These are phyloP conservation scores for Canna indica DNA, from an alignment of 176 grass and related monocot species.

Conservation along the genomic window DNA sequence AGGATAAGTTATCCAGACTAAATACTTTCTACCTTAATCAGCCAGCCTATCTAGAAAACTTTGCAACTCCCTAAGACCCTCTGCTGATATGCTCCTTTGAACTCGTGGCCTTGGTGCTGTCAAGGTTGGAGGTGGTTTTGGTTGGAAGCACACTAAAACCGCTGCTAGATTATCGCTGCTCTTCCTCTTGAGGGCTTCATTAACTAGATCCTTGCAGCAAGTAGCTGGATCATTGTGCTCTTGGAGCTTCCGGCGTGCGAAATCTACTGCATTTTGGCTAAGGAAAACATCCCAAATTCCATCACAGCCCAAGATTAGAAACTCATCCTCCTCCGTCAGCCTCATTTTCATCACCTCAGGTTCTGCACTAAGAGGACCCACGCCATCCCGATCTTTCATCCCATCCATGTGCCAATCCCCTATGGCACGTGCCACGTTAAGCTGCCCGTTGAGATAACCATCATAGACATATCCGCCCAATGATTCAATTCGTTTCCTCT, in stretches of 20 bases:
- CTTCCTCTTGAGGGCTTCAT: conserved; percentile 85
- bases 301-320: conserved; percentile 88
- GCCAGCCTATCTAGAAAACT: conserved; percentile 73
- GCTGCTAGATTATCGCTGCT: conserved; percentile 69
- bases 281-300: conserved; percentile 94
- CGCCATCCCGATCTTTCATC: conserved; percentile 44
- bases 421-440: conserved; percentile 69
- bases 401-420: conserved; percentile 96
- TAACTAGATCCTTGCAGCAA: conserved; percentile 75
- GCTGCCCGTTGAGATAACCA: conserved; percentile 74
- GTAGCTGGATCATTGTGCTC: conserved; percentile 65
- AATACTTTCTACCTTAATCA: conserved; percentile 31
- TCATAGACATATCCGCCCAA: conserved; percentile 69
- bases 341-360: conserved; percentile 63
- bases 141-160: conserved; percentile 72
- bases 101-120: conserved; percentile 61
- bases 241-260: conserved; percentile 76
- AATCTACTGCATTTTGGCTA: conserved; percentile 88
- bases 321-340: conserved; percentile 77
- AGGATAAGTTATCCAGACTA: conserved; percentile 17
- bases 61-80: conserved; percentile 80
- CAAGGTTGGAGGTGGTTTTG: conserved; percentile 47
- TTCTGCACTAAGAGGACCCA: conserved; percentile 64
- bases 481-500: conserved; percentile 60
- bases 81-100: conserved; percentile 83